These are phyloP conservation scores for Anaeramoeba flamelloides DNA, from an alignment of 78 protist genomes.

Conservation along the genomic window DNA sequence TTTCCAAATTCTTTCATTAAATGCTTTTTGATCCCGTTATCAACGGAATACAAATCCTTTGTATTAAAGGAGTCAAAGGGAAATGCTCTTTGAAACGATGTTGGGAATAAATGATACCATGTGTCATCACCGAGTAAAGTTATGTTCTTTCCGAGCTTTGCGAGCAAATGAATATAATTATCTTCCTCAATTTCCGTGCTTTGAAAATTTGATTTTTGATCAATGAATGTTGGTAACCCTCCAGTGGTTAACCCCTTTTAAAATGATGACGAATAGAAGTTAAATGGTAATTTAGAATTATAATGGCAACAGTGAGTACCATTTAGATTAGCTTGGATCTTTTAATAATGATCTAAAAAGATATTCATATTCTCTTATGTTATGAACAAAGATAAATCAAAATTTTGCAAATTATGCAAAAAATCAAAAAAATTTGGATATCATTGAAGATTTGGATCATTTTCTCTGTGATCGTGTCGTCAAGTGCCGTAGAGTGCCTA, in stretches of 20 bases:
- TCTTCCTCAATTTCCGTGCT: slow-evolving; percentile 53
- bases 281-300: no score
- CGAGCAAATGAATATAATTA: slow-evolving; percentile 46
- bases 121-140: slow-evolving; percentile 83
- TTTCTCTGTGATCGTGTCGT: no score
- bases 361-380: no score
- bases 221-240: slow-evolving; percentile 78
- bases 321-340: no score
- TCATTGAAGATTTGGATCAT: no score
- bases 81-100: slow-evolving; percentile 18
- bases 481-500: no score
- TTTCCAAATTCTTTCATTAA: slow-evolving; percentile 21
- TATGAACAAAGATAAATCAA: no score
- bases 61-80: slow-evolving; percentile 76
- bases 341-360: no score
- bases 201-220: slow-evolving; percentile 46
- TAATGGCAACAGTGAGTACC: no score
- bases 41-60: slow-evolving; percentile 76
- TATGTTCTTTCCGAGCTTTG: slow-evolving; percentile 6
- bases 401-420: no score
- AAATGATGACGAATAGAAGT: no score
- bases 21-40: slow-evolving; percentile 45
- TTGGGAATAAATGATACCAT: slow-evolving; percentile 63
- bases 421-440: no score
- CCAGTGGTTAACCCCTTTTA: slow-evolving; percentile 39